Conservation (phyloP, 768 basidiomycete species). For the Megacollybia marginata region DNA sequence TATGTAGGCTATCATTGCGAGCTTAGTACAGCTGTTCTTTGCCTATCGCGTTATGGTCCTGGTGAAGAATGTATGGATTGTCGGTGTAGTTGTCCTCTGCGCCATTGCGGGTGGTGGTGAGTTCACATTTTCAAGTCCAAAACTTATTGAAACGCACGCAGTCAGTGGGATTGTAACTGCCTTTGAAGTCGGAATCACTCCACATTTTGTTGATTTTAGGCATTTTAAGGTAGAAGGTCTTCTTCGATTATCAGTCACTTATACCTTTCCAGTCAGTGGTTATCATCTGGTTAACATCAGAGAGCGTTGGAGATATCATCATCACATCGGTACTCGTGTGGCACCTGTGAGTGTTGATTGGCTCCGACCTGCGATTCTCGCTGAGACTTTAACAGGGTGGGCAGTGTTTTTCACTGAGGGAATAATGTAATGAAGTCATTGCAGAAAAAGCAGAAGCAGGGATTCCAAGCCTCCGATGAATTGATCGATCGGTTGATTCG, state of each 20-base stretch:
- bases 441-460: conserved; percentile 27
- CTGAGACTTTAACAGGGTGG: background rate
- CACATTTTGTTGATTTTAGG: conserved; percentile 24
- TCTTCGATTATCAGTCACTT: background rate
- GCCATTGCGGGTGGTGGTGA: conserved; percentile 20
- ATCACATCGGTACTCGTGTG: conserved; percentile 31
- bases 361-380: background rate
- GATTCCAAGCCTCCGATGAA: conserved; percentile 28
- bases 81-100: conserved; percentile 16
- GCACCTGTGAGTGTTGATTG: conserved; percentile 20
- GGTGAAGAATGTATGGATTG: conserved; percentile 19
- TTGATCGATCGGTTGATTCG: conserved; percentile 28
- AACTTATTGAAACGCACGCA: conserved; percentile 5
- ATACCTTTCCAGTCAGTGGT: conserved; percentile 14
- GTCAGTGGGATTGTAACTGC: conserved; percentile 27
- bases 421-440: background rate
- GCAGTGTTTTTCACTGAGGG: background rate
- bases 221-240: conserved; percentile 20
- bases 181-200: conserved; percentile 20
- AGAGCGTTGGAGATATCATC: conserved; percentile 25
- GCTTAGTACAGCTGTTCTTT: conserved; percentile 40
- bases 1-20: conserved; percentile 34
- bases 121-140: conserved; percentile 4
- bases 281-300: conserved; percentile 29
- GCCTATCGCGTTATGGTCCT: conserved; percentile 33